These are phyloP conservation scores for Monosiga brevicollis DNA, from an alignment of 78 protist genomes.

Conservation along the genomic window DNA sequence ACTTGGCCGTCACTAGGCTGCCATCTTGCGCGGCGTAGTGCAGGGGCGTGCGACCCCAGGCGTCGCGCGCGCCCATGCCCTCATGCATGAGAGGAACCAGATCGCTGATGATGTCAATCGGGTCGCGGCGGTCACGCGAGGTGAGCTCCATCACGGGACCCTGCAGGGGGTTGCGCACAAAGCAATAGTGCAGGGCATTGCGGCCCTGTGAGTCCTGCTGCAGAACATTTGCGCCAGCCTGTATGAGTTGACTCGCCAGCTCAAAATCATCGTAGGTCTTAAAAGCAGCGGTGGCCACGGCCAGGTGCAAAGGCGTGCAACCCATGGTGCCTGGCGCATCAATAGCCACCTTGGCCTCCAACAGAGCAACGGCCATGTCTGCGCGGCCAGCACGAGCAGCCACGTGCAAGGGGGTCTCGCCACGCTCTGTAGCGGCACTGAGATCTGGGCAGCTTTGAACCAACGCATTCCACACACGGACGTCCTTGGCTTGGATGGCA, in stretches of 20 bases:
- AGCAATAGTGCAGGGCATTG: neutral
- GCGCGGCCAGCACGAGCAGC: neutral
- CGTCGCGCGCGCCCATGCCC: neutral
- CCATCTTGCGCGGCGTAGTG: conserved; percentile 15
- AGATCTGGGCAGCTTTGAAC: no score
- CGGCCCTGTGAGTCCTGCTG: neutral
- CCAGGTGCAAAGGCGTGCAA: neutral
- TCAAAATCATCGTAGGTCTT: no score
- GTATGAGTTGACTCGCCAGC: neutral
- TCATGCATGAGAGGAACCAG: neutral
- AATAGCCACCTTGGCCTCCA: no score
- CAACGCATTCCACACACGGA: no score
- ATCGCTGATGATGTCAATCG: neutral
- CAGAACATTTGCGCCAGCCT: neutral
- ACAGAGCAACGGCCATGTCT: neutral
- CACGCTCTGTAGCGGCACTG: no score
- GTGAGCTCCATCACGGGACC: neutral
- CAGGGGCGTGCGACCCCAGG: conserved; percentile 10
- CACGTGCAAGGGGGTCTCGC: neutral
- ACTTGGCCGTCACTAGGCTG: neutral
- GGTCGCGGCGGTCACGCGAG: neutral
- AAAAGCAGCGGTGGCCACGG: neutral
- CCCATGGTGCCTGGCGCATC: no score
- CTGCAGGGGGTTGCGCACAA: neutral
- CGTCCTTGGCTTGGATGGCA: no score